Evolutionary conservation across 1,284 basidiomycete species (phyloP).

Genomic region (Anthracocystis walkeri): DNA sequence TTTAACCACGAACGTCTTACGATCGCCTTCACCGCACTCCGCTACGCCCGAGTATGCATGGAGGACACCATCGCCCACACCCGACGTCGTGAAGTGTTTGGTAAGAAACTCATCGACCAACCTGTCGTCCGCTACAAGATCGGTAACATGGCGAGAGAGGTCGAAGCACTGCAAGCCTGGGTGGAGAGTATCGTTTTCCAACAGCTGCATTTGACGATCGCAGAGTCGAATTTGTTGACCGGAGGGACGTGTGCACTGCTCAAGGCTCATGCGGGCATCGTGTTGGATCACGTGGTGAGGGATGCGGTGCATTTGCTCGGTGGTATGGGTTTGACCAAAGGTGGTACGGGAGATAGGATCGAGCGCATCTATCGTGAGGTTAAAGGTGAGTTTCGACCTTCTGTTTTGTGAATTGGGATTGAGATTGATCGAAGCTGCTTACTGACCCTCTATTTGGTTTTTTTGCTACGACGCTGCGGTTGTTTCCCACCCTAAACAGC

Average conservation of each 20-base stretch:
- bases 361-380: constrained; percentile 60
- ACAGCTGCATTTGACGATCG: constrained; percentile 46
- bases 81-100: constrained; percentile 56
- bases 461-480: neutral
- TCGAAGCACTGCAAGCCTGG: constrained; percentile 62
- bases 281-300: constrained; percentile 52
- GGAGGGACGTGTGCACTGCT: constrained; percentile 58
- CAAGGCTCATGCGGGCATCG: constrained; percentile 64
- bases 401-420: no score
- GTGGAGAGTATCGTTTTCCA: constrained; percentile 55
- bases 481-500: no score
- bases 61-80: constrained; percentile 57
- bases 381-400: constrained; percentile 33
- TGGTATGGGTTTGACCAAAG: constrained; percentile 60
- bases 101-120: constrained; percentile 61
- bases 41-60: constrained; percentile 54
- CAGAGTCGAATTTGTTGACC: constrained; percentile 50
- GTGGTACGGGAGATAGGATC: constrained; percentile 59
- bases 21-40: constrained; percentile 54
- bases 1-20: constrained; percentile 59
- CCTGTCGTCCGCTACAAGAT: constrained; percentile 64
- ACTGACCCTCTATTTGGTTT: neutral
- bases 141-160: constrained; percentile 62
- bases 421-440: neutral
- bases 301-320: constrained; percentile 58